Evolutionary conservation across 805 yeast species (phyloP).

Genomic region (Pichia thaimueangensis): DNA sequence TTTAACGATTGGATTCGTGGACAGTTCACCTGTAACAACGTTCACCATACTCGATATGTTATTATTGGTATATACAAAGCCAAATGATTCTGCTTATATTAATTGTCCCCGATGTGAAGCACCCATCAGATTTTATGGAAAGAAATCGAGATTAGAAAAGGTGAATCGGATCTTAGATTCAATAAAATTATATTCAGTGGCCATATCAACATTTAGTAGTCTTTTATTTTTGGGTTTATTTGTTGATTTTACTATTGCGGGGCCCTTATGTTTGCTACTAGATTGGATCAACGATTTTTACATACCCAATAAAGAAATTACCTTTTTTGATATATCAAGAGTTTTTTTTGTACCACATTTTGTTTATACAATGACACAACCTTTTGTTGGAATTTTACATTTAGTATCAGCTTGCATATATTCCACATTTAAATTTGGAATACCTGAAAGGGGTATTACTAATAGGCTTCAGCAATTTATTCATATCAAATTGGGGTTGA

Average conservation of each 20-base stretch:
- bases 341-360: not conserved
- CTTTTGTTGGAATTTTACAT: not conserved
- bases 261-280: not conserved
- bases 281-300: conserved; percentile 1
- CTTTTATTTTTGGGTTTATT: not conserved
- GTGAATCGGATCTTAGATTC: not conserved
- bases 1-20: not conserved
- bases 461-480: not conserved
- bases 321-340: not conserved
- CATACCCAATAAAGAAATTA: not conserved
- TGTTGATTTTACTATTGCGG: not conserved
- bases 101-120: not conserved
- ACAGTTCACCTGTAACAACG: not conserved
- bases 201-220: too few relatives aligned
- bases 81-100: not conserved
- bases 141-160: not conserved
- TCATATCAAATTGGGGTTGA: not conserved
- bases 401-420: not conserved
- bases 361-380: conserved; percentile 1
- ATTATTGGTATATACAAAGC: not conserved
- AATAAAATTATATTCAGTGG: not conserved
- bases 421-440: not conserved
- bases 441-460: not conserved
- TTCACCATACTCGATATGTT: not conserved
- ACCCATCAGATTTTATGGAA: not conserved